Evolutionary conservation across 805 yeast species (phyloP).

Genomic region (Wickerhamiella allomyrinae): DNA sequence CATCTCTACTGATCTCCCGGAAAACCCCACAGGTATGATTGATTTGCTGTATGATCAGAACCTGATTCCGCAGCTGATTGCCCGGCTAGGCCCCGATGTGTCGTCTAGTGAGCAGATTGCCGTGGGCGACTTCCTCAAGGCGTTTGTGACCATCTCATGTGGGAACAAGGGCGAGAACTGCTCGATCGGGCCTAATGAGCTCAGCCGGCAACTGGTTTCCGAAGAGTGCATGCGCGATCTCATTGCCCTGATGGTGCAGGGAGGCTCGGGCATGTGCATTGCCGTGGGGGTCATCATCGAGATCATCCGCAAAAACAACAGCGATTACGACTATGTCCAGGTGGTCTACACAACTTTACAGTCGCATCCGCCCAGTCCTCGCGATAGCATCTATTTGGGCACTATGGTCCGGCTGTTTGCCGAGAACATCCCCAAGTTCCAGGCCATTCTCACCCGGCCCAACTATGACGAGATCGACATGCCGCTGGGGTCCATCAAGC

Average conservation of each 20-base stretch:
- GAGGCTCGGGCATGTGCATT: conserved; percentile 76
- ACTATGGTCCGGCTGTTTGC: conserved; percentile 68
- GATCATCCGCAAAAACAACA: conserved; percentile 84
- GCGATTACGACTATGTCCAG: conserved; percentile 85
- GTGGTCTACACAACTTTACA: conserved; percentile 70
- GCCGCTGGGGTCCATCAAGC: conserved; percentile 53
- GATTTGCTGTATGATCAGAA: conserved; percentile 58
- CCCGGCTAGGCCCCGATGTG: conserved; percentile 52
- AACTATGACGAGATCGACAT: conserved; percentile 33
- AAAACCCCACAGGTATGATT: conserved; percentile 74
- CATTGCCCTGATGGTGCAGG: conserved; percentile 58
- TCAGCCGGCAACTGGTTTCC: conserved; percentile 81
- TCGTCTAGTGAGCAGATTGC: conserved; percentile 74
- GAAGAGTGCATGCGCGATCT: conserved; percentile 50
- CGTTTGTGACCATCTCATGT: conserved; percentile 85
- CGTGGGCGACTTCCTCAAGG: conserved; percentile 89
- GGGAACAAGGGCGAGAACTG: conserved; percentile 81
- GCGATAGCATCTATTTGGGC: conserved; percentile 90
- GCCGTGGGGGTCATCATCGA: conserved; percentile 94
- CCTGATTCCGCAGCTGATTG: conserved; percentile 57
- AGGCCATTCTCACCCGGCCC: conserved; percentile 39
- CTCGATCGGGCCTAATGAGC: conserved; percentile 89
- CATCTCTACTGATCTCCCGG: conserved; percentile 86
- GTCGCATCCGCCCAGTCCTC: conserved; percentile 79
- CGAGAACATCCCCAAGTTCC: conserved; percentile 54